A percentile compares a stretch with the other conserved stretches of the same genome.
Evolutionary conservation across 2,329 filamentous ascomycete genomes (phyloP).

Genomic region (Dryadomyces quercivorus): DNA sequence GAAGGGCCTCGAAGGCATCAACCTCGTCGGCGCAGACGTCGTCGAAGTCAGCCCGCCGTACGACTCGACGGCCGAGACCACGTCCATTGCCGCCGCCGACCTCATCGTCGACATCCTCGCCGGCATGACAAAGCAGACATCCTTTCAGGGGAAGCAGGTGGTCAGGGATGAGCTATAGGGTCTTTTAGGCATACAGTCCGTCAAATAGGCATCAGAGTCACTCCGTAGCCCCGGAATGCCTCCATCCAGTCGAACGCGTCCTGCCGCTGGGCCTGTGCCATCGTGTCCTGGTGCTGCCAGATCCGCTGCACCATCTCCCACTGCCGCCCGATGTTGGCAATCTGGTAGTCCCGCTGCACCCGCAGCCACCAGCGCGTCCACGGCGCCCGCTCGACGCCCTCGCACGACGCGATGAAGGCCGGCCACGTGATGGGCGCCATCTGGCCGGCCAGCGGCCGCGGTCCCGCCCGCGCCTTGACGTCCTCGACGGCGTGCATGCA

Average conservation of each 20-base stretch:
- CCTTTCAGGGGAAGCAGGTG: background rate
- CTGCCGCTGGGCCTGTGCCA: background rate
- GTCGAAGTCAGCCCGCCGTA: slow-evolving; percentile 82
- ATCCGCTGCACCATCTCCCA: slow-evolving; percentile 51
- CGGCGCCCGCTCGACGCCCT: background rate
- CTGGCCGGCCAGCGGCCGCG: too few species aligned
- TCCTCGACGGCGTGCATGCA: slow-evolving; percentile 6
- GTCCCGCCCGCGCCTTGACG: background rate
- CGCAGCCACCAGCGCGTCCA: slow-evolving; percentile 5
- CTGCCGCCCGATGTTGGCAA: slow-evolving; percentile 44
- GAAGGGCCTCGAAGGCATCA: slow-evolving; percentile 66
- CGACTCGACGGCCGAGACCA: slow-evolving; percentile 37
- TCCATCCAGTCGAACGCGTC: slow-evolving; percentile 4
- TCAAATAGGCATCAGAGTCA: background rate
- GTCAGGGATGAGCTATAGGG: slow-evolving; percentile 5
- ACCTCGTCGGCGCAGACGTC: slow-evolving; percentile 78
- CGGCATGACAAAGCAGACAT: slow-evolving; percentile 4
- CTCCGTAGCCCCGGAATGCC: background rate
- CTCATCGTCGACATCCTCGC: slow-evolving; percentile 9
- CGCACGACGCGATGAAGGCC: slow-evolving; percentile 3
- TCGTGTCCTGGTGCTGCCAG: slow-evolving; percentile 24
- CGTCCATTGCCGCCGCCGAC: slow-evolving; percentile 7
- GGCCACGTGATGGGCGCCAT: slow-evolving; percentile 8
- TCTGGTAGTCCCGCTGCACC: slow-evolving; percentile 1
- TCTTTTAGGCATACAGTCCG: background rate